Evolutionary conservation across 352 stramenopile species (phyloP).

Genomic region (Globisporangium radiosum): DNA sequence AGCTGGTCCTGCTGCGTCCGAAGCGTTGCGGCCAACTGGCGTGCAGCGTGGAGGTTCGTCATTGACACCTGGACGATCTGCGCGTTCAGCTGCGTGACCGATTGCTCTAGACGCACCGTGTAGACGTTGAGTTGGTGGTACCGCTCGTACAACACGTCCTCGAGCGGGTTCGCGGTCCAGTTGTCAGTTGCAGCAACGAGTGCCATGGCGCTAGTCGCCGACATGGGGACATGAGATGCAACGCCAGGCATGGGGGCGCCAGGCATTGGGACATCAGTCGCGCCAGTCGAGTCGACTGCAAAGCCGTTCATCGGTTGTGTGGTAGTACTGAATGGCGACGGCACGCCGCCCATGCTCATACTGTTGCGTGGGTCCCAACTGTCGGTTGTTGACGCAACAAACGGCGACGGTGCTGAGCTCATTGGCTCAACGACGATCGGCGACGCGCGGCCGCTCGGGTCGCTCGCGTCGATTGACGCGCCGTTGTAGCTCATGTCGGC

Average conservation of each 20-base stretch:
- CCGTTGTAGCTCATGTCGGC: not conserved
- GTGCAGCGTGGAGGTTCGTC: slow-evolving; percentile 31
- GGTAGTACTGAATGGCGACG: no score
- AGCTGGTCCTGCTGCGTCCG: slow-evolving; percentile 26
- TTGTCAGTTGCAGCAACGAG: slow-evolving; percentile 17
- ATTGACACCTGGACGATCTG: slow-evolving; percentile 41
- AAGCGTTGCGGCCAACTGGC: slow-evolving; percentile 19
- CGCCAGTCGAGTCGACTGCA: no score
- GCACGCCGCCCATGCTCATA: not conserved
- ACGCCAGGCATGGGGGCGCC: no score
- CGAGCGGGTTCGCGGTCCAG: slow-evolving; percentile 38
- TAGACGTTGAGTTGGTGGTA: slow-evolving; percentile 40
- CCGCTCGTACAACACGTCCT: slow-evolving; percentile 48
- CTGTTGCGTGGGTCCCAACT: not conserved
- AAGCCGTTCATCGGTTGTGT: no score
- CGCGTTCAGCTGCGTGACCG: slow-evolving; percentile 28
- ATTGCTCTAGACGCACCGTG: slow-evolving; percentile 36
- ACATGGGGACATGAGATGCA: no score
- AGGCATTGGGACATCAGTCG: no score
- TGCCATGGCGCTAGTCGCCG: slow-evolving; percentile 4
- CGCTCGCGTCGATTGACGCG: not conserved
- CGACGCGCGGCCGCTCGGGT: not conserved
- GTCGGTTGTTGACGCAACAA: not conserved
- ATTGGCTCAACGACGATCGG: not conserved
- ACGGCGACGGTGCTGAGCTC: not conserved